Base-by-base conservation (phyloP, 768 basidiomycete species). In the Hypholoma fasciculare region DNA sequence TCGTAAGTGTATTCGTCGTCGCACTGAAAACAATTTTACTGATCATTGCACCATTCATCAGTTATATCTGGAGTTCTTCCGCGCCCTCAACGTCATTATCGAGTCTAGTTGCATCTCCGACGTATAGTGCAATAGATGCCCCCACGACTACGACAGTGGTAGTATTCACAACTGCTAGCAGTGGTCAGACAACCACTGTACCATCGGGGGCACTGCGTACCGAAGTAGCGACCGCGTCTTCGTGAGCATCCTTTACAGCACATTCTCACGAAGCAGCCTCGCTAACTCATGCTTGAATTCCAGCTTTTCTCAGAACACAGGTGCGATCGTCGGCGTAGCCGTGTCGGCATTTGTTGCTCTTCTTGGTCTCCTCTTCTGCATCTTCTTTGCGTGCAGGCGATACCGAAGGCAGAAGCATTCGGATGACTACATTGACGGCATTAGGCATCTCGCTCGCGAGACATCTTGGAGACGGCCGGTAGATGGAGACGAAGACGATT, bases 291-390 rank as follows among this genome's bases (percentile, higher is more conserved):
- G 40, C 6, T 42, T 14, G 11, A 38, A 4, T 38, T 23, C n/a
- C 39, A 77, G 76, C 26, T 75, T 78, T 53, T 67, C 72, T 1
- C 69, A 65, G 17, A 73, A 76, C 51, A 77, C 74, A 2, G 73
- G 70, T 11, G 78, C 72, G 9, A 74, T 78, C 39, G 69, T 77
- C 16, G 77, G 73, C 2, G 71, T 78, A 30, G 68, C 74, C 5
- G 43, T 79, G 3, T 67, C 73, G 1, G 67, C 63, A 20, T 63
- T 70, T 2, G 42, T 67, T 44, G 59, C 60, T 30, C 61, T 77
- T 17, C 60, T 77, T 16, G 26, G 72, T 8, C 60, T 68, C 26
- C 64, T 74, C 38, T 30, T 76, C 11, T 34, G 70, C 23, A 60
- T 72, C 23, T 75, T 77, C 54, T 73, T 71, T 23, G 60, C 63